Evolutionary conservation across 371 early-diverging fungal species (phyloP).

Genomic region (Sanchytrium tribonematis): DNA sequence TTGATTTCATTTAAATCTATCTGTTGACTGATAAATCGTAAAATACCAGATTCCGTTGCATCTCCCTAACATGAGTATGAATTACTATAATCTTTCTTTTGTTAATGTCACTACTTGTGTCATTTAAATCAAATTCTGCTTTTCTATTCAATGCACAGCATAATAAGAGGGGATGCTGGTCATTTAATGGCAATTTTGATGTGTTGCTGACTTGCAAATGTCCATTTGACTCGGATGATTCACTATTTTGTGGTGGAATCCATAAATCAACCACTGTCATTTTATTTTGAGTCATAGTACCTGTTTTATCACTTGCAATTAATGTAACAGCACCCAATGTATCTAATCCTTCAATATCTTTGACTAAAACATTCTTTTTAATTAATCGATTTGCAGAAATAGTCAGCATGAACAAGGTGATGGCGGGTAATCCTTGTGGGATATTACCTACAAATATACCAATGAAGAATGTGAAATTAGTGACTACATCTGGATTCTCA

Average conservation of each 20-base stretch:
- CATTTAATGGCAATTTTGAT: background rate
- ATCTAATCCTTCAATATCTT: conserved; percentile 4
- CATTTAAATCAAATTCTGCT: conserved; percentile 44
- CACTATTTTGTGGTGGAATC: background rate
- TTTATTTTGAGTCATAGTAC: conserved; percentile 5
- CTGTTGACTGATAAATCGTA: conserved; percentile 25
- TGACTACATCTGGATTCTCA: background rate
- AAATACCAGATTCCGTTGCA: background rate
- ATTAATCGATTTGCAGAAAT: conserved; percentile 40
- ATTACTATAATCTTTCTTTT: conserved; percentile 23
- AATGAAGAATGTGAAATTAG: no score
- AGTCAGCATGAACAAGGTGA: conserved; percentile 83
- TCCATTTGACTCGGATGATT: no score
- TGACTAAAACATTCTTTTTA: conserved; percentile 5
- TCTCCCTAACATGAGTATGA: conserved; percentile 5
- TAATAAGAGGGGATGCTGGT: conserved; percentile 72
- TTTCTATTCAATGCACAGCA: conserved; percentile 37
- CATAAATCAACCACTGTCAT: conserved; percentile 3
- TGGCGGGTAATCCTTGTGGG: conserved; percentile 92
- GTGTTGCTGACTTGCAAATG: background rate
- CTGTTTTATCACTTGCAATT: conserved; percentile 6
- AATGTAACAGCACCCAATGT: conserved; percentile 5
- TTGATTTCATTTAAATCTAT: conserved; percentile 53
- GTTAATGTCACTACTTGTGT: conserved; percentile 55
- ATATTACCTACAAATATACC: conserved; percentile 50